A percentile compares a stretch with the other conserved stretches of the same genome.
These are phyloP conservation scores for Lentinus polychrous DNA, from an alignment of 1,284 basidiomycete species.

Conservation along the genomic window DNA sequence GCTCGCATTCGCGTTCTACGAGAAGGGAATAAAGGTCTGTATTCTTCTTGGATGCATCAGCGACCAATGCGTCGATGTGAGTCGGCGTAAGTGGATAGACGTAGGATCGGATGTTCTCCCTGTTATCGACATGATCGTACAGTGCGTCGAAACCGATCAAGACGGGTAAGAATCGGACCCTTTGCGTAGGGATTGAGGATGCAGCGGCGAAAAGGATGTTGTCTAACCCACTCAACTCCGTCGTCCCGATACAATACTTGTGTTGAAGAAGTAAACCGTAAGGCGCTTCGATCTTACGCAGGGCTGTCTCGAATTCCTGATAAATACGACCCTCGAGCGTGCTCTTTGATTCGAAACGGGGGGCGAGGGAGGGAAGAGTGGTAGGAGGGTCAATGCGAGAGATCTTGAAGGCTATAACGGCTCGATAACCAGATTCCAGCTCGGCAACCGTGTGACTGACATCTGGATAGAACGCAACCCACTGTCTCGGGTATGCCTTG, in stretches of 20 bases:
- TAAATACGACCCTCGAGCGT: background rate
- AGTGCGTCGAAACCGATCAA: background rate
- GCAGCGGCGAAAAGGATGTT: constrained; percentile 16
- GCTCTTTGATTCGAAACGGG: background rate
- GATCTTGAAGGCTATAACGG: constrained; percentile 27
- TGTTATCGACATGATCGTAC: too few species aligned
- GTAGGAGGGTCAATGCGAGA: constrained; percentile 11
- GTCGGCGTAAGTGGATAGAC: constrained; percentile 22
- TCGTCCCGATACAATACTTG: constrained; percentile 22
- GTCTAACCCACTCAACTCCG: constrained; percentile 21
- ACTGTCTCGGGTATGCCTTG: constrained; percentile 11
- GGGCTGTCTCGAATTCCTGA: constrained; percentile 1
- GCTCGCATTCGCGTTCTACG: too few species aligned
- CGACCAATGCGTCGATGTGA: constrained; percentile 19
- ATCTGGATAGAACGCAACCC: constrained; percentile 33
- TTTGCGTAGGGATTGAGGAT: background rate
- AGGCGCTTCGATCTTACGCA: constrained; percentile 15
- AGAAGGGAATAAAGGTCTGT: too few species aligned
- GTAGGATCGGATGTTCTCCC: constrained; percentile 3
- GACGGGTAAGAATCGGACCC: background rate
- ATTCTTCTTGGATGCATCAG: too few species aligned
- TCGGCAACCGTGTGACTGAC: constrained; percentile 24
- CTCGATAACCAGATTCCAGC: constrained; percentile 20
- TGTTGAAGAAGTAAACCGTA: constrained; percentile 24
- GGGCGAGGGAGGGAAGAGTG: background rate